These are phyloP conservation scores for Liriodendron chinense DNA, from an alignment of 164 flowering plant species.

Conservation along the genomic window DNA sequence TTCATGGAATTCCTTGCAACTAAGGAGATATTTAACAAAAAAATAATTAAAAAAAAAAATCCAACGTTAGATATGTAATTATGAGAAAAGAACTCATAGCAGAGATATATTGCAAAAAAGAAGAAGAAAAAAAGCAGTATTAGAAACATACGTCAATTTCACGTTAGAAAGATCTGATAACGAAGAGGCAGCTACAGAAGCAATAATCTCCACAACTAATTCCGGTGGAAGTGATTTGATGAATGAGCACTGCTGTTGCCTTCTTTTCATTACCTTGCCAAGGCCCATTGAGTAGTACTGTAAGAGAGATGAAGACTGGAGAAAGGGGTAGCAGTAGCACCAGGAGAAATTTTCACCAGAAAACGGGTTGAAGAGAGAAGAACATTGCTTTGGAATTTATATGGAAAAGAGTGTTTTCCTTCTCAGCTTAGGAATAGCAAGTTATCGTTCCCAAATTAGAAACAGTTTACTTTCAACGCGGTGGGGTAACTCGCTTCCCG, in stretches of 20 bases:
- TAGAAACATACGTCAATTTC: background rate
- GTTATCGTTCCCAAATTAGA: too few species aligned
- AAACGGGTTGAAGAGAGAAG: too few species aligned
- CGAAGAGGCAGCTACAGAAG: background rate
- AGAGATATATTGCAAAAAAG: background rate
- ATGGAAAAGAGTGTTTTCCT: too few species aligned
- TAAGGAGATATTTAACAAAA: background rate
- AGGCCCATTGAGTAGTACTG: too few species aligned
- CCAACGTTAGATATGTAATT: background rate
- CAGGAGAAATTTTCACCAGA: too few species aligned
- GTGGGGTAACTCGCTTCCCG: too few species aligned
- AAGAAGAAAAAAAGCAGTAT: background rate
- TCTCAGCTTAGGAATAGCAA: too few species aligned
- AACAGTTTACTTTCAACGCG: too few species aligned
- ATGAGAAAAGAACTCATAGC: background rate
- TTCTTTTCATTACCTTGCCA: background rate
- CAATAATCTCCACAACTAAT: background rate
- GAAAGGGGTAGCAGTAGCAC: too few species aligned
- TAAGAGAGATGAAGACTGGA: too few species aligned
- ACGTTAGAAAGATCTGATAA: background rate
- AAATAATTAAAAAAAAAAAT: too few species aligned
- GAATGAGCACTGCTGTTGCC: background rate
- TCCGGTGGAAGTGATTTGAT: background rate
- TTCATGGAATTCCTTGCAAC: constrained; percentile 6
- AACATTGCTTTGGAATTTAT: too few species aligned